Base-by-base conservation (phyloP, 78 protist species). In the Polysphondylium violaceum region DNA sequence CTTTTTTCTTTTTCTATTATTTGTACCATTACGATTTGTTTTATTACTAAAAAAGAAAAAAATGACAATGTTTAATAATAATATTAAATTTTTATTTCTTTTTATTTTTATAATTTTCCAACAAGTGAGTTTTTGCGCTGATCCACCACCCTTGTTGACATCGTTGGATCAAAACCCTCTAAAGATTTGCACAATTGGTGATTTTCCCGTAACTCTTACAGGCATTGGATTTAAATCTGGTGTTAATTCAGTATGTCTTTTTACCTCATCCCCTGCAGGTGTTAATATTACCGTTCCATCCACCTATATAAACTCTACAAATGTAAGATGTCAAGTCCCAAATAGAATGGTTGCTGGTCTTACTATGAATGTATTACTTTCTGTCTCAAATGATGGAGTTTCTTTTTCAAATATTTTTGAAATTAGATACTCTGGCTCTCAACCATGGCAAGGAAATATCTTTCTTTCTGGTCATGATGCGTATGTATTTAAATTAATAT, bases 381-480 rank as follows among this genome's bases (percentile, higher is more conserved):
- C 73, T 11, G 73, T 64, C 4, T 36, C 51, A 14, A 64, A 64
- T 38, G 73, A 64, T 38, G 73, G 73, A 17, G 47, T 64, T 36
- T 23, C n/a, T 2, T 64, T 14, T 64, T 64, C 73, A 36, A 64
- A 64, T 38, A 8, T 21, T 64, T 64, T 29, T 14, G 73, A 64
- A 64, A 64, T 64, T 64, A 64, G 33, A 64, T 64, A 64, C 38
- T 36, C 73, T 17, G 73, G 73, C 12, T 29, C 27, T 36, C 38
- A 64, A 38, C 51, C 73, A 64, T 64, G 73, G 73, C 11, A 27
- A 29, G 73, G 73, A 29, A 64, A 64, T n/a, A 50, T 64, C 4
- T 64, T 64, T 36, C 21, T 64, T 3, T 38, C 73, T 36, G 73
- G 73, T 7, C 47, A 64, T 14, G 73, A 36, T 64, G 31, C 40